phyloP scores from a whole-genome alignment of 805 yeast species.

The Saturnispora silvae region DNA sequence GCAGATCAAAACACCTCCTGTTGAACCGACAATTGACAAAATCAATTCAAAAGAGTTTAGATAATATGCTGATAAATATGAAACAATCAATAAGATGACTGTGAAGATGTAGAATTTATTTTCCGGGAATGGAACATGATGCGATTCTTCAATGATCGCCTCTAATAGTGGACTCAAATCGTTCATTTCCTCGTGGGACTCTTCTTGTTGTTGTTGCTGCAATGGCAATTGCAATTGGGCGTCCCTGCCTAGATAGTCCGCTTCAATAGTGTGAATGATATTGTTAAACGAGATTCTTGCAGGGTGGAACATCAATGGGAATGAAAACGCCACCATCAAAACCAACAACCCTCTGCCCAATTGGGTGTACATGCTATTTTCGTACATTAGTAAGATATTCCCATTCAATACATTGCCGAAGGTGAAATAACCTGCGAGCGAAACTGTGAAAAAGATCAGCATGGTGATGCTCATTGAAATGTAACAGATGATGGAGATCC shows the following conservation, averaged over 20 bases:
- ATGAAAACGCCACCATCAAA: conserved; percentile 64
- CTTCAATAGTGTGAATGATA: conserved; percentile 26
- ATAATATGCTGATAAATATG: conserved; percentile 48
- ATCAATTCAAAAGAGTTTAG: conserved; percentile 59
- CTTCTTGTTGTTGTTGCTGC: neutral
- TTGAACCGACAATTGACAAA: conserved; percentile 67
- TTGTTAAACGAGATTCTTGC: conserved; percentile 66
- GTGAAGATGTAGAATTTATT: conserved; percentile 41
- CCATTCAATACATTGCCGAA: conserved; percentile 60
- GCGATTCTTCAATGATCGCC: conserved; percentile 19
- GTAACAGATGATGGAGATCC: conserved; percentile 34
- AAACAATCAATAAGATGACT: conserved; percentile 30
- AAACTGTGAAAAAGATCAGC: conserved; percentile 49
- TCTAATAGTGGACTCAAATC: conserved; percentile 12
- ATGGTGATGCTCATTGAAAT: conserved; percentile 45
- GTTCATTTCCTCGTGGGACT: neutral
- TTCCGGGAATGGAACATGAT: conserved; percentile 36
- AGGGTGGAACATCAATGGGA: conserved; percentile 75
- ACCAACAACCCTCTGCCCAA: conserved; percentile 54
- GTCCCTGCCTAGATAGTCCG: neutral
- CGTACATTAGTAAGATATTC: conserved; percentile 61
- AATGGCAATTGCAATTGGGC: neutral
- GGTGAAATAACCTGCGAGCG: conserved; percentile 59
- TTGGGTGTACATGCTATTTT: conserved; percentile 36
- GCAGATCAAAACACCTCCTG: conserved; percentile 73